Percentiles rank a stretch among this genome's conserved stretches.
These are phyloP conservation scores for Cercospora nicotianae DNA, from an alignment of 2,329 filamentous ascomycete genomes.

Conservation along the genomic window DNA sequence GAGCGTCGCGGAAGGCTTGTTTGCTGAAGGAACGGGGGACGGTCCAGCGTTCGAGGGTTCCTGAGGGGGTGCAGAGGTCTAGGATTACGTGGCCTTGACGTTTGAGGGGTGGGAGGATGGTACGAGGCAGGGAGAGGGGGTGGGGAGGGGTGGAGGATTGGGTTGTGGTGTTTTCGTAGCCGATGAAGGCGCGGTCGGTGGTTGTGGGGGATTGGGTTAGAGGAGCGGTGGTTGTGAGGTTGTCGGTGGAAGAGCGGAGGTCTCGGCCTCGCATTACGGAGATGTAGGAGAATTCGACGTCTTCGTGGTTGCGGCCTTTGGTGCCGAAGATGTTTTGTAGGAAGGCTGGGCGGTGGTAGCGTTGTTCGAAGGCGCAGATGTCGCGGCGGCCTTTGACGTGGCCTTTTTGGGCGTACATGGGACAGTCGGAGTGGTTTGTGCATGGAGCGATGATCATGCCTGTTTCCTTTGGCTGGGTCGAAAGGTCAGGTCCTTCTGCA, in stretches of 20 bases:
- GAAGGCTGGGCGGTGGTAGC: conserved; percentile 80
- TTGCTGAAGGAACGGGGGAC: conserved; percentile 78
- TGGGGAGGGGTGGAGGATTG: conserved; percentile 22
- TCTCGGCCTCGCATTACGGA: conserved; percentile 76
- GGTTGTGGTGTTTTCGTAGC: conserved; percentile 58
- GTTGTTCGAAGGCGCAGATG: conserved; percentile 86
- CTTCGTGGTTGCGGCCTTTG: conserved; percentile 76
- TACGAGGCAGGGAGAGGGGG: conserved; percentile 72
- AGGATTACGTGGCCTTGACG: conserved; percentile 82
- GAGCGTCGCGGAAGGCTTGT: conserved; percentile 85
- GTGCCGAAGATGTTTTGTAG: conserved; percentile 73
- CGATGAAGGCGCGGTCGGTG: conserved; percentile 67
- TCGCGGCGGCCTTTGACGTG: conserved; percentile 75
- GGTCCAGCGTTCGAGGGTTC: conserved; percentile 88
- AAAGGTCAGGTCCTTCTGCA: conserved; percentile 6
- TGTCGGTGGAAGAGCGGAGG: conserved; percentile 42
- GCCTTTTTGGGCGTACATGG: conserved; percentile 76
- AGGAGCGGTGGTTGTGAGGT: background rate
- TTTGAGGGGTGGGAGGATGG: conserved; percentile 80
- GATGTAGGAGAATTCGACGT: conserved; percentile 87
- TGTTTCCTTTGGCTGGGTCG: conserved; percentile 49
- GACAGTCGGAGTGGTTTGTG: conserved; percentile 84
- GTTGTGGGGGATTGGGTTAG: conserved; percentile 57
- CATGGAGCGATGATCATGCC: conserved; percentile 68
- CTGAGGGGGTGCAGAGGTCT: conserved; percentile 85